Evolutionary conservation across 306 rosid species (phyloP).

Genomic region (Cucurbita argyrosperma): DNA sequence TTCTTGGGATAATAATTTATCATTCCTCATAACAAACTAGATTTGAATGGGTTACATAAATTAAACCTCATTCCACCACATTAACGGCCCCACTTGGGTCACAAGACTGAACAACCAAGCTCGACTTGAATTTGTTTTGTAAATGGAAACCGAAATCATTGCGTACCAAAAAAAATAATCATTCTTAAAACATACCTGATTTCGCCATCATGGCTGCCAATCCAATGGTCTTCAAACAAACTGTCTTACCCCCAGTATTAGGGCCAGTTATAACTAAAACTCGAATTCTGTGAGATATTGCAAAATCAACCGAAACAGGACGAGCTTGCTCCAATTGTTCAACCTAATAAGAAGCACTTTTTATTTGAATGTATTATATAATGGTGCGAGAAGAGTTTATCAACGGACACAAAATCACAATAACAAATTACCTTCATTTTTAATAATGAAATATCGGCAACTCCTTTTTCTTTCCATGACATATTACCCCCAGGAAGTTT

Average conservation of each 20-base stretch:
- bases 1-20: neutral
- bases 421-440: slow-evolving; percentile 1
- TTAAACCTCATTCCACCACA: neutral
- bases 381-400: neutral
- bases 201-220: slow-evolving; percentile 97
- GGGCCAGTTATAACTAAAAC: slow-evolving; percentile 91
- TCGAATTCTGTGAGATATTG: slow-evolving; percentile 42
- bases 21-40: neutral
- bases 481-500: slow-evolving; percentile 4
- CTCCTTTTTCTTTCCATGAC: slow-evolving; percentile 14
- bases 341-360: slow-evolving; percentile 38
- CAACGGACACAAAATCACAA: neutral
- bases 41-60: neutral
- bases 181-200: slow-evolving; percentile 47
- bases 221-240: slow-evolving; percentile 82
- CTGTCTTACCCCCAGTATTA: slow-evolving; percentile 91
- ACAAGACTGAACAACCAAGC: neutral
- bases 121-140: neutral
- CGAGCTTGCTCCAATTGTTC: slow-evolving; percentile 26
- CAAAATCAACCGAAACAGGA: slow-evolving; percentile 81
- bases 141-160: neutral
- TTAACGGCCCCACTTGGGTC: neutral
- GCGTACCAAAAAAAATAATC: neutral
- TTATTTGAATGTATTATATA: neutral
- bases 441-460: slow-evolving; percentile 9